Evolutionary conservation across 2,329 filamentous ascomycete species (phyloP), one percentile per base, ranked within the genome.

Genomic region (Fusarium oligoseptatum): DNA sequence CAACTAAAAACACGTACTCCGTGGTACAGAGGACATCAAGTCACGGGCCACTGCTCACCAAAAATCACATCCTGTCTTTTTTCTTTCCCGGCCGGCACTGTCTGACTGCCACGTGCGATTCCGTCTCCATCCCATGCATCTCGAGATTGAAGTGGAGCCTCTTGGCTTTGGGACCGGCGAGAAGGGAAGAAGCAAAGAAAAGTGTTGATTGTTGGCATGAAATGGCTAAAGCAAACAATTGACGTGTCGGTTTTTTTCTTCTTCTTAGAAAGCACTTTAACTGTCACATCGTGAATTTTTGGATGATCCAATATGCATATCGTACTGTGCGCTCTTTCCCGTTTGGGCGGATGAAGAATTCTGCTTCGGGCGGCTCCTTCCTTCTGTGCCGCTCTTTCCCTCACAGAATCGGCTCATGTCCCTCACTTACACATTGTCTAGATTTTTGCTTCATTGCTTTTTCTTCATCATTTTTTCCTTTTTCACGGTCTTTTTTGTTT

Each of bases 61-160:
- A 34, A 11, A 37, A 39, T 39, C 20, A 11, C 41, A 14, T 43
- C 20, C 20, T 66, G 57, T 66, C 24, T 34, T 34, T 12, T 5
- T 72, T 55, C 12, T n/a, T 57, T 29, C 43, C 45, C 17, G 68
- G 68, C 36, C 68, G 65, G 62, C 52, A 52, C 52, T 73, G 68
- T 74, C 68, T 75, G 58, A 70, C 67, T 67, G 72, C 72, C 72
- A 74, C 72, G 72, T 74, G 72, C 69, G 45, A 64, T 60, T 73
- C 71, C 68, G 71, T 69, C 61, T 64, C 68, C 68, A 60, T 62
- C 67, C 60, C 68, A 65, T 67, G 70, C 36, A 32, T 24, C 55
- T 52, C 61, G 36, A 71, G 62, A 73, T 67, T 60, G 55, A 50
- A 48, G 66, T 63, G 72, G 72, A 29, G 56, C 50, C 43, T 48